phyloP scores from a whole-genome alignment of 2,329 filamentous ascomycete genomes.

The Cordyceps pruinosa region DNA sequence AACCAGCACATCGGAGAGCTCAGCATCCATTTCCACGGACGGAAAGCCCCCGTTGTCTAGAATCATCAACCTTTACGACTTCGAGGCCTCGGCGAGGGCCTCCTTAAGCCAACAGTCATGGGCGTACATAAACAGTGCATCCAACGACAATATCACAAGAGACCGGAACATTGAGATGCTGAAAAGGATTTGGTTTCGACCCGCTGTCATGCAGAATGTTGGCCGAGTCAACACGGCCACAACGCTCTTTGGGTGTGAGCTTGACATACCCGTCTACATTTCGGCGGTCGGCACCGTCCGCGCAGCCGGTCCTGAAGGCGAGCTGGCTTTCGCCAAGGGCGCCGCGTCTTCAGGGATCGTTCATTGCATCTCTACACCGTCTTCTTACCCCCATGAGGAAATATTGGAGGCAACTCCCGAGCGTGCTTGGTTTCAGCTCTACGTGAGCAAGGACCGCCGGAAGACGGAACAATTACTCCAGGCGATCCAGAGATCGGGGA shows the following conservation, averaged over 20 bases:
- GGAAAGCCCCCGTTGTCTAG: slow-evolving; percentile 14
- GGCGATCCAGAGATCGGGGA: neutral
- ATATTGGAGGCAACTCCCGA: slow-evolving; percentile 8
- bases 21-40: neutral
- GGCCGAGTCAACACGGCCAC: slow-evolving; percentile 14
- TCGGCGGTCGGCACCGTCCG: slow-evolving; percentile 18
- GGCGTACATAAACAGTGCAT: slow-evolving; percentile 20
- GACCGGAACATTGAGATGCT: slow-evolving; percentile 18
- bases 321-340: slow-evolving; percentile 17
- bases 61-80: slow-evolving; percentile 22
- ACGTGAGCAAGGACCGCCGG: slow-evolving; percentile 12
- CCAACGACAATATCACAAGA: slow-evolving; percentile 21
- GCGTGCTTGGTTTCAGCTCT: slow-evolving; percentile 15
- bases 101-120: slow-evolving; percentile 17
- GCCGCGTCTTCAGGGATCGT: slow-evolving; percentile 8
- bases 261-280: slow-evolving; percentile 19
- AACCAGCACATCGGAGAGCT: neutral
- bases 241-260: slow-evolving; percentile 16
- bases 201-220: slow-evolving; percentile 20
- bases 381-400: slow-evolving; percentile 12
- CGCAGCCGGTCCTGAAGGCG: slow-evolving; percentile 16
- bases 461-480: slow-evolving; percentile 5
- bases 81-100: slow-evolving; percentile 17
- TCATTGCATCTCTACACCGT: slow-evolving; percentile 10
- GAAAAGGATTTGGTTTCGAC: slow-evolving; percentile 19